A percentile compares a stretch with the other conserved stretches of the same genome.
These are phyloP conservation scores for Corniculantispora saksenae DNA, from an alignment of 2,329 filamentous ascomycete species.

Conservation along the genomic window DNA sequence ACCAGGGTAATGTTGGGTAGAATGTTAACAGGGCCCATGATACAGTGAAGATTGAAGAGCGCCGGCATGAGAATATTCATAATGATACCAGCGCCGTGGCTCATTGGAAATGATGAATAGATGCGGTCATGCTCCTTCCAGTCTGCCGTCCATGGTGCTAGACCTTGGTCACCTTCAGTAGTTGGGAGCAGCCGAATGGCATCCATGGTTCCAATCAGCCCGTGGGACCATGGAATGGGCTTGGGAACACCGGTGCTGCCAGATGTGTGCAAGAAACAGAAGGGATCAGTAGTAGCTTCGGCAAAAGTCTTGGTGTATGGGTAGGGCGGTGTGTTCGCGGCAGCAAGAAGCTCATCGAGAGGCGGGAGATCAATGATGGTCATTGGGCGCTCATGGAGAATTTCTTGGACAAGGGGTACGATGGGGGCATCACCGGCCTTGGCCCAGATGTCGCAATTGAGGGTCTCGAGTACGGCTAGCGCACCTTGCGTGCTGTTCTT, in stretches of 20 bases:
- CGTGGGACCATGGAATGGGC: constrained; percentile 39
- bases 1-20: constrained; percentile 39
- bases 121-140: constrained; percentile 33
- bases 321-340: constrained; percentile 24
- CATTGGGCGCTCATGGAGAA: constrained; percentile 29
- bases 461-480: constrained; percentile 33
- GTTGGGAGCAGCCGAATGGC: constrained; percentile 36
- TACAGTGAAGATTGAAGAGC: constrained; percentile 36
- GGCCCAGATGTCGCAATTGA: constrained; percentile 35
- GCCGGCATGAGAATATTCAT: constrained; percentile 42
- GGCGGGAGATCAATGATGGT: constrained; percentile 31
- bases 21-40: constrained; percentile 37
- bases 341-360: constrained; percentile 31
- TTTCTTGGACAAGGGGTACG: constrained; percentile 25
- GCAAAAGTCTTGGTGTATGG: constrained; percentile 36
- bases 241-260: constrained; percentile 46
- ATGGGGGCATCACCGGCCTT: constrained; percentile 24
- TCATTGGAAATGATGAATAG: constrained; percentile 41
- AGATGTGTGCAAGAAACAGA: constrained; percentile 43
- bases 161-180: constrained; percentile 30
- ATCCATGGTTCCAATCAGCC: constrained; percentile 36
- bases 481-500: constrained; percentile 37
- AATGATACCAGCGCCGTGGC: constrained; percentile 40
- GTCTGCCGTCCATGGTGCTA: constrained; percentile 31
- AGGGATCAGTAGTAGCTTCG: constrained; percentile 34